Evolutionary conservation across 495 filamentous ascomycete species (phyloP), one percentile per base, ranked within the genome.

Genomic region (Podospora pseudocomata): DNA sequence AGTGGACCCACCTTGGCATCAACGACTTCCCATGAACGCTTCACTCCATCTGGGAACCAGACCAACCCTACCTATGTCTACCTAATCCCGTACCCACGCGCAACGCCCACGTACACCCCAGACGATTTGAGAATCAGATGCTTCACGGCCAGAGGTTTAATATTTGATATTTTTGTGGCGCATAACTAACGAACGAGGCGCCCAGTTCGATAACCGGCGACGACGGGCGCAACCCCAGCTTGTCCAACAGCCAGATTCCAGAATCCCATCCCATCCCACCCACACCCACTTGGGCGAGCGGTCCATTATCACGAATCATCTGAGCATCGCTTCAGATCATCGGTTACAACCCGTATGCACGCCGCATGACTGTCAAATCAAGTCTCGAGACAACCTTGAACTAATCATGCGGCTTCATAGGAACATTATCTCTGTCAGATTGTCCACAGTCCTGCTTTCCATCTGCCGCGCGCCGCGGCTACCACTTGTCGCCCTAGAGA

Each of bases 251-350:
- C 39, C 39, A 32, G 30, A 32, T 32, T 32, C 30, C 30, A 32
- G 30, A 32, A 32, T 32, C 30, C 30, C 30, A 32, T 6, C 30
- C 39, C 39, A 49, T 58, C 55, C 23, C 55, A 9, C 15, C 55
- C 23, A 26, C 55, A 58, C 55, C 23, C n/a, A 18, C n/a, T 19
- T 32, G 30, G 30, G 30, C 55, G n/a, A 58, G 55, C n/a, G 23
- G 55, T 58, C 55, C 55, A 20, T 58, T 26, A 7, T 58, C 55
- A 58, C n/a, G 28, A 60, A 69, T 69, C 68, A 70, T 70, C 68
- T 70, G 68, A 70, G 59, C 59, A 49, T 16, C 28, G 53, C 44
- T 26, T 54, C 34, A 59, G 68, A 65, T 53, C 61, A 26, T 62
- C 54, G 15, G 28, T 60, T 65, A n/a, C 57, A 23, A 66, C 16